Evolutionary conservation across 1,284 basidiomycete genomes (phyloP), one percentile per base, ranked within the genome.

Genomic region (Leccinum griseonigrum): DNA sequence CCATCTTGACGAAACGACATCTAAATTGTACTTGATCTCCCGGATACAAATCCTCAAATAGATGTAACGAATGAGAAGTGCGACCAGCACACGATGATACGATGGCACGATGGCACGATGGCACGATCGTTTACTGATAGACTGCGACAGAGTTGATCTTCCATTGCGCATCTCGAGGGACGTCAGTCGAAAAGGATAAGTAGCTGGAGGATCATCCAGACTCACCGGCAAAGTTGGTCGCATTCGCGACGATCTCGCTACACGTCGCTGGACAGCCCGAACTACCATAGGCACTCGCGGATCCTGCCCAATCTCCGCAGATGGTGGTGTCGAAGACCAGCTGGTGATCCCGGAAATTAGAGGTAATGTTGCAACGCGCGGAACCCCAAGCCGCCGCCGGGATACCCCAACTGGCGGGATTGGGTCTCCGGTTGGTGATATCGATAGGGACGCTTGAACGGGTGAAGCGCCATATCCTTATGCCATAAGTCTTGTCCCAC

Each of bases 401-500:
- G 11, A 71, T 71, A 8, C 85, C 85, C 93, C 92, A 95, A 2
- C 68, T 72, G 3, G 74, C 67, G 2, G 92, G 92, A 59, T 83
- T 72, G 1, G 90, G 92, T 7, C 66, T 73, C 60, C 80, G 74
- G 9, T 69, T 69, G 2, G 74, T 77, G 71, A 95, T 86, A 72
- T 95, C 92, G 3, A 66, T 54, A 0, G 94, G 94, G 57, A 95
- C 86, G 2, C 78, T 70, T 31, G 65, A 68, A 46, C 92, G 83
- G 31, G 82, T 68, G 78, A 92, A 94, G 72, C 84, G 84, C 90
- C 91, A 96, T 59, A 94, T 81, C 51, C 78, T 81, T 73, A 97
- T 86, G 2, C 90, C 92, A 5, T 73, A 0, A 3, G 31, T 71
- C 28, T 69, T 68, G 66, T 89, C 82, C 86, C 90, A 90, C 36